These are phyloP conservation scores for Mucor racemosus DNA, from an alignment of 371 early-diverging fungal genomes.

Conservation along the genomic window DNA sequence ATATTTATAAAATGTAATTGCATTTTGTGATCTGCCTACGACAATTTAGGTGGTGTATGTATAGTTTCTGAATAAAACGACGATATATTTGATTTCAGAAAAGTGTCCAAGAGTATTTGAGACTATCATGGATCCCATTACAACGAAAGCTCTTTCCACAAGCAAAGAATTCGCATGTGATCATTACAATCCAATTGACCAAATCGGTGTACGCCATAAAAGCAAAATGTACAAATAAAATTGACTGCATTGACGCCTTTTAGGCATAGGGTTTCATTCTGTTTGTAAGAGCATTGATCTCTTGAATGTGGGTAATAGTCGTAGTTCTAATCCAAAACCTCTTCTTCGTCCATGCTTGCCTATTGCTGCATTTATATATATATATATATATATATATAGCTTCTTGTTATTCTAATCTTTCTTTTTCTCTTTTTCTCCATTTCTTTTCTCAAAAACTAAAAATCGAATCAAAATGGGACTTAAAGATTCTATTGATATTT, in stretches of 20 bases:
- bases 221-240: neutral
- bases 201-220: neutral
- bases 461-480: conserved; percentile 18
- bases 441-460: neutral
- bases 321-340: conserved; percentile 6
- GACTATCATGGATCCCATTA: too few species aligned
- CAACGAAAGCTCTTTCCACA: too few species aligned
- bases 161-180: neutral
- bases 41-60: too few species aligned
- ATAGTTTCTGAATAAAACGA: too few species aligned
- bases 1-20: too few species aligned
- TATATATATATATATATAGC: neutral
- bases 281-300: neutral
- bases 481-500: conserved; percentile 18
- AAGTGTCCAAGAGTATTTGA: too few species aligned
- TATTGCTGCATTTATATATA: neutral
- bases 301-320: neutral
- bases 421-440: neutral
- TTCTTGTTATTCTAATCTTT: neutral
- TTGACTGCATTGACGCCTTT: conserved; percentile 1
- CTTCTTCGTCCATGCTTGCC: neutral
- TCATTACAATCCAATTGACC: neutral
- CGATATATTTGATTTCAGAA: too few species aligned
- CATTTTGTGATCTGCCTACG: too few species aligned
- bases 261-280: neutral